phyloP scores from a whole-genome alignment of 2,329 filamentous ascomycete species.

The Akanthomyces uredinophilus region DNA sequence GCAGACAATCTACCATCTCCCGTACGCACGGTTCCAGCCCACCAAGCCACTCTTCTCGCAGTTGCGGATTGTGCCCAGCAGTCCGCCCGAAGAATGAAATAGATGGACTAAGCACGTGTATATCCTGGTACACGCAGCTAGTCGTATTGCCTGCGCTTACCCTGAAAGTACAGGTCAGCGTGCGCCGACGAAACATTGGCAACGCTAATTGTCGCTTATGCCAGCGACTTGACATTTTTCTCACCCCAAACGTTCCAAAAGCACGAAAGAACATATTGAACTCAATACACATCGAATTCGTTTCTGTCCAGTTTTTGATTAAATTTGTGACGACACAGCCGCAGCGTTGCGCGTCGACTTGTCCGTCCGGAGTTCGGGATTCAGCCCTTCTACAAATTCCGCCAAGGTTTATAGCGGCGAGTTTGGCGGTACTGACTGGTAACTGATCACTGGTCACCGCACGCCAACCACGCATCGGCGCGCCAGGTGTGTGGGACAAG shows the following conservation, averaged over 20 bases:
- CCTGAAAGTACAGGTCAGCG: not conserved
- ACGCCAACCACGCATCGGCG: not conserved
- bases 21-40: no score
- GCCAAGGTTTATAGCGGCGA: not conserved
- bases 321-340: not conserved
- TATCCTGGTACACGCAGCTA: not conserved
- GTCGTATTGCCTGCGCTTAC: not conserved
- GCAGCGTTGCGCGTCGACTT: not conserved
- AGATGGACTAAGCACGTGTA: not conserved
- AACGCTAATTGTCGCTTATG: slow-evolving; percentile 1
- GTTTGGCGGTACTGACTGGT: no score
- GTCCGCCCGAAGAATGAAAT: not conserved
- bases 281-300: not conserved
- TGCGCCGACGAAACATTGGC: not conserved
- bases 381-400: not conserved
- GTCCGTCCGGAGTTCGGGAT: not conserved
- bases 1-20: no score
- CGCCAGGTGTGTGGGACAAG: not conserved
- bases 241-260: not conserved
- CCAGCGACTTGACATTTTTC: not conserved
- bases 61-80: no score
- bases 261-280: not conserved
- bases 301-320: not conserved
- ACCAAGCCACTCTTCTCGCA: no score
- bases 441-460: no score